These are phyloP conservation scores for Spinacia oleracea DNA, from an alignment of 179 eudicot species.

Conservation along the genomic window DNA sequence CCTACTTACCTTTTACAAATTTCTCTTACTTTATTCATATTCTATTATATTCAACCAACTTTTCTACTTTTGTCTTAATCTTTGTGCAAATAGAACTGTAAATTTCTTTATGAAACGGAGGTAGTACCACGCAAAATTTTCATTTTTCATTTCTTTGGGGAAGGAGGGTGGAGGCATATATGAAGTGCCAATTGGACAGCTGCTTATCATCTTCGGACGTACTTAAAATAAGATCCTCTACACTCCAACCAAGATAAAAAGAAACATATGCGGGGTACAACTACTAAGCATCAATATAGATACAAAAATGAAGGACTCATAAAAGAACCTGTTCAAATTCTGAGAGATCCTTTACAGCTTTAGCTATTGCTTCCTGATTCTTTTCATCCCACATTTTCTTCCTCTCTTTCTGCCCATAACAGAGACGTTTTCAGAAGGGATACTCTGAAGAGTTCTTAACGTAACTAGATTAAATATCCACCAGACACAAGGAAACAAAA, in stretches of 20 bases:
- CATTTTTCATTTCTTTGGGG: background rate
- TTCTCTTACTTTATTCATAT: too few species aligned
- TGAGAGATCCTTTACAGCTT: slow-evolving; percentile 65
- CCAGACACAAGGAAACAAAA: background rate
- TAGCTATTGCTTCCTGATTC: slow-evolving; percentile 86
- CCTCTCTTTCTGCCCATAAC: slow-evolving; percentile 67
- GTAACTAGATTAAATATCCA: background rate
- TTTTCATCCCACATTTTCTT: slow-evolving; percentile 90
- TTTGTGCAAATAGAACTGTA: too few species aligned
- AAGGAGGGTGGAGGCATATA: background rate
- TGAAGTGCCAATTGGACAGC: background rate
- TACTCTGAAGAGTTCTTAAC: background rate
- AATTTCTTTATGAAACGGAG: too few species aligned
- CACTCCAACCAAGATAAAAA: slow-evolving; percentile 8
- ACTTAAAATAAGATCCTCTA: background rate
- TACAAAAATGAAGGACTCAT: background rate
- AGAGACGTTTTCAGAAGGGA: slow-evolving; percentile 8
- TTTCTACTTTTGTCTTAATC: too few species aligned
- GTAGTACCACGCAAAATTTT: background rate
- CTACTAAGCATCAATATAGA: background rate
- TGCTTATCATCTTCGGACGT: background rate
- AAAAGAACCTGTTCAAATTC: slow-evolving; percentile 76
- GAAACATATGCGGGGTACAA: background rate
- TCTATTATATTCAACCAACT: too few species aligned
- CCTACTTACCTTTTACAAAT: too few species aligned